Evolutionary conservation across 495 filamentous ascomycete species (phyloP), one percentile per base, ranked within the genome.

Genomic region (Annulohypoxylon nitens): DNA sequence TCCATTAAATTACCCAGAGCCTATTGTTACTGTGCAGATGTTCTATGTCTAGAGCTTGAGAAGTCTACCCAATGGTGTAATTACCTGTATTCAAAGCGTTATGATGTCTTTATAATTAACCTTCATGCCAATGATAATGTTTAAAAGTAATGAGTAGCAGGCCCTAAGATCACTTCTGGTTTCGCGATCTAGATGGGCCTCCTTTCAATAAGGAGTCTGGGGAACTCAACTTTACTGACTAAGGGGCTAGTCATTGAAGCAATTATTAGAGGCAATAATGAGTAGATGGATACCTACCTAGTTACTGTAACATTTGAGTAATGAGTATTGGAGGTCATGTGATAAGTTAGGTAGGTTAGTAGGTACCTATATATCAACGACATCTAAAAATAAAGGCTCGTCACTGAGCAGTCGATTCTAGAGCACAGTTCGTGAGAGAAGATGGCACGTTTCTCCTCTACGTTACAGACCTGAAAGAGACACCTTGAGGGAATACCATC

Each of bases 371-470:
- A 33, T 33, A n/a, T 54, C 20, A 50, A 50, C 47, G 9, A 11
- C n/a, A 11, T 58, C 54, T 58, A 58, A 39, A 39, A 58, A 39
- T 58, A 58, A 37, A 23, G 20, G 18, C 20, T 18, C 3, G 20
- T 58, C 18, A 11, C 5, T 7, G 8, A 18, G 14, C 12, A 9
- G 3, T 9, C 30, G 23, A 14, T 33, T 54, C 14, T 3, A 30
- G 8, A 5, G 14, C 25, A 54, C 25, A 54, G 20, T 14, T n/a
- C n/a, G 4, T n/a, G n/a, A 20, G 36, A 53, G 12, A 25, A n/a
- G 34, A 72, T 67, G 70, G 58, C 50, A 72, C 70, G 70, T 72
- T 67, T 34, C 70, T 25, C 64, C 12, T 64, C 34, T 57, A 61
- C 37, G 70, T 73, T 69, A 12, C 58, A 73, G 53, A 64, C 26